Evolutionary conservation across 345 rosid genomes (phyloP).

Genomic region (Populus simonii): DNA sequence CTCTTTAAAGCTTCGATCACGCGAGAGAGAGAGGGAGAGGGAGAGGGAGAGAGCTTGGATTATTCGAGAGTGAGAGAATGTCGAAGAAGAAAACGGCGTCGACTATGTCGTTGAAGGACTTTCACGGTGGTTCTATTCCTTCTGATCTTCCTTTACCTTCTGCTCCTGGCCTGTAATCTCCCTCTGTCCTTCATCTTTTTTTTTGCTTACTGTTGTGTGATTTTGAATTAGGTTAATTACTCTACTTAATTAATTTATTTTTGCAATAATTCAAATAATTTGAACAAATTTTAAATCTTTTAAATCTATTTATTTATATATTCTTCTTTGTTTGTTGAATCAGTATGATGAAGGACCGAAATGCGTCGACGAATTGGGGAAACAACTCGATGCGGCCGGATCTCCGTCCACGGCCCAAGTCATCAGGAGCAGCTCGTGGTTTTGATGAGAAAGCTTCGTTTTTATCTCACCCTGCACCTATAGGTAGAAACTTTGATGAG

Average conservation of each 20-base stretch:
- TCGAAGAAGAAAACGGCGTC: constrained; percentile 30
- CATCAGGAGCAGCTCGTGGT: constrained; percentile 15
- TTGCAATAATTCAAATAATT: no score
- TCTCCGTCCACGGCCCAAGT: constrained; percentile 27
- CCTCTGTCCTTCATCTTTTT: no score
- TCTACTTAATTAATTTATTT: no score
- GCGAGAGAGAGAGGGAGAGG: no score
- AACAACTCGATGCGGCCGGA: not conserved
- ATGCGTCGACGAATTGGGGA: no score
- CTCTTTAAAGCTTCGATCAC: no score
- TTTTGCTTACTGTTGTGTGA: no score
- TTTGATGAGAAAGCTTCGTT: constrained; percentile 24
- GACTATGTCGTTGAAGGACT: constrained; percentile 31
- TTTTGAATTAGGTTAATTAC: no score
- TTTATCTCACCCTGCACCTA: constrained; percentile 15
- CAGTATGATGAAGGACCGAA: not conserved
- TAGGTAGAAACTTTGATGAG: constrained; percentile 29
- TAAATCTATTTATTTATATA: no score
- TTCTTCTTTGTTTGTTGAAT: not conserved
- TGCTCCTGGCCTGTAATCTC: constrained; percentile 26
- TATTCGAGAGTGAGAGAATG: not conserved
- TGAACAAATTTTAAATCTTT: no score
- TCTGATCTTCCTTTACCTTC: constrained; percentile 31
- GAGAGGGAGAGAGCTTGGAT: no score
- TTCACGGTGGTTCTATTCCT: constrained; percentile 31